Evolutionary conservation across 768 basidiomycete genomes (phyloP).

Genomic region (Lentinula lateritia): DNA sequence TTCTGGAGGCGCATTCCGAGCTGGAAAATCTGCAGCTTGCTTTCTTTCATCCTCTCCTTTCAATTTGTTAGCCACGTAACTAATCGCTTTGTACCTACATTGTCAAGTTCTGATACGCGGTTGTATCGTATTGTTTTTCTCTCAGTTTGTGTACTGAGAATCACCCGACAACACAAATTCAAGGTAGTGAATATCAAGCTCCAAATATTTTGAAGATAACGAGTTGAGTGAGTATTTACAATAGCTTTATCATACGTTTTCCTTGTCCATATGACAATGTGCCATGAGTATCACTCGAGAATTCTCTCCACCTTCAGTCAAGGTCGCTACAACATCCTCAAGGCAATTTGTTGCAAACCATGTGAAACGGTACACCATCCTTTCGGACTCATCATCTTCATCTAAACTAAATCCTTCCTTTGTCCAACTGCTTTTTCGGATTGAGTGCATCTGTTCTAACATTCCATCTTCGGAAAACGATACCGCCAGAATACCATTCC

Average conservation of each 20-base stretch:
- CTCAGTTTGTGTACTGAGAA: too few relatives aligned
- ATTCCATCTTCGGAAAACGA: background rate
- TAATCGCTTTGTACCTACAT: background rate
- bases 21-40: constrained; percentile 3
- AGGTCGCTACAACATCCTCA: background rate
- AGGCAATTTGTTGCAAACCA: background rate
- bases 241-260: too few relatives aligned
- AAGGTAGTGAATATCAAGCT: too few relatives aligned
- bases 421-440: background rate
- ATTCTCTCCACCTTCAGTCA: background rate
- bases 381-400: background rate
- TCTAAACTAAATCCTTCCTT: background rate
- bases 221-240: too few relatives aligned
- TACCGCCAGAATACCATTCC: background rate
- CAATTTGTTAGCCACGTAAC: background rate
- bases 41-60: background rate
- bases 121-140: background rate
- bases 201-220: too few relatives aligned
- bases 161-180: too few relatives aligned
- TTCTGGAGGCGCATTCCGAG: background rate
- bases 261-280: too few relatives aligned
- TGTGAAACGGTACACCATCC: background rate
- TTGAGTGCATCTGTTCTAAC: background rate
- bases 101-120: background rate
- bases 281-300: background rate